Base-by-base conservation (phyloP, 257 asterid genomes). In the Ligustrum vulgare region DNA sequence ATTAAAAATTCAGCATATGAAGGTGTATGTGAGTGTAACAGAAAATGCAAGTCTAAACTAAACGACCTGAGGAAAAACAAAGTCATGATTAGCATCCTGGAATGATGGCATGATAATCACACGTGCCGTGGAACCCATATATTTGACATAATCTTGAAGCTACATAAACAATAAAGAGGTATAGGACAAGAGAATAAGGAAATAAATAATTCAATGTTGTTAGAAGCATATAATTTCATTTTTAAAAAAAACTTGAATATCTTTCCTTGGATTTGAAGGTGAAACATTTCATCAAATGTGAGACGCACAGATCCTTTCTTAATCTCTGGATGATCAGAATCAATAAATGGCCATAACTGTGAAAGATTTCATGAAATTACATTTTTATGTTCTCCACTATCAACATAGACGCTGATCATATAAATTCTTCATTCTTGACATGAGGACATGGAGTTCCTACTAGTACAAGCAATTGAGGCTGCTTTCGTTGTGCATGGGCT, bases 121-220 rank as follows among this genome's bases (percentile, higher is more conserved):
- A 5, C 77, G 87, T 51, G 80, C 97, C n/a, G 91, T 13, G 75
- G 97, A 84, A 47, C 99, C 98, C 97, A 95, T 91, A 71, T 82
- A 95, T 75, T 95, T 98, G 20, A 89, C 91, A 80, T 95, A 95
- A 83, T 95, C 99, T 93, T 88, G 94, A 75, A 93, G 93, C 98
- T 95, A 76, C 56, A 84, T 56, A 45, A 76, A 71, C 83, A 86
- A 79, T 32, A 32, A 76, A 34, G 71, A 71, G 41, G 67, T 74
- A 41, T 37, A 25, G 60, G 75, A 25, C 23, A 67, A 23, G 23
- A 70, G 76, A 67, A 72, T 80, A 62, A 72, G 62, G 20, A 65
- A 74, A n/a, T 49, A 71, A 41, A 25, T 34, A n/a, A n/a, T n/a
- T 56, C 64, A n/a, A 56, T 56, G 64, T 18, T 51, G 65, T 16